These are phyloP conservation scores for Periglandula ipomoeae DNA, from an alignment of 2,329 filamentous ascomycete genomes.

Conservation along the genomic window DNA sequence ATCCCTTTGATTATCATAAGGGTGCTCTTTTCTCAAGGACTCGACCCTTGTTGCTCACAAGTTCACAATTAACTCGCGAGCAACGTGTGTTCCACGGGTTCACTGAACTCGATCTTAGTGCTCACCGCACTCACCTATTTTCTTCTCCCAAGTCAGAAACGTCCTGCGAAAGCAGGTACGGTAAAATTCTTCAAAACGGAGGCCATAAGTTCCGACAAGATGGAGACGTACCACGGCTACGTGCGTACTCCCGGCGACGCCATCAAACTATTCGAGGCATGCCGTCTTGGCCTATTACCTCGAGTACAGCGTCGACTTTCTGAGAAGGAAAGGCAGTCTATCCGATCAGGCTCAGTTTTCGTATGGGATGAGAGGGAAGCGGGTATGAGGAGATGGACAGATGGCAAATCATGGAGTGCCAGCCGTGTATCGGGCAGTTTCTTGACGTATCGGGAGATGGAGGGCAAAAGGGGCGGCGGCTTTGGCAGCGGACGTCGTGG, in stretches of 20 bases:
- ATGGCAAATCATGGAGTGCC: conserved; percentile 98
- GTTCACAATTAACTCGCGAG: background rate
- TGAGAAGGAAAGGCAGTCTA: conserved; percentile 93
- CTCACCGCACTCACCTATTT: background rate
- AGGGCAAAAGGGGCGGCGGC: conserved; percentile 83
- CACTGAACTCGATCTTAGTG: background rate
- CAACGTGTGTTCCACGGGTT: background rate
- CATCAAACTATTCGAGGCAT: conserved; percentile 98
- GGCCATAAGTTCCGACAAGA: conserved; percentile 31
- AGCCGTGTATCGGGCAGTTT: conserved; percentile 97
- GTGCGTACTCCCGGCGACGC: conserved; percentile 94
- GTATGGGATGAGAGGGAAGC: conserved; percentile 99
- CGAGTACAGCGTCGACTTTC: conserved; percentile 88
- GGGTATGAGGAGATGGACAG: conserved; percentile 96
- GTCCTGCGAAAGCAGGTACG: conserved; percentile 13
- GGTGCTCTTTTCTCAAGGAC: no score
- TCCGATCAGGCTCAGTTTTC: conserved; percentile 93
- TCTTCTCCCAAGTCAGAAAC: background rate
- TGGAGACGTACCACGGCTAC: conserved; percentile 96
- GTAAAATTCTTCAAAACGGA: conserved; percentile 13
- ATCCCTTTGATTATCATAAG: no score
- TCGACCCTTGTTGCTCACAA: no score
- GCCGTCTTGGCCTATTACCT: conserved; percentile 77
- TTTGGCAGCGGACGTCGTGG: conserved; percentile 52
- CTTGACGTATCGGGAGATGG: conserved; percentile 96